A percentile compares a stretch with the other conserved stretches of the same genome.
Conservation (phyloP, 306 rosid species). For the Astragalus glycyphyllos region DNA sequence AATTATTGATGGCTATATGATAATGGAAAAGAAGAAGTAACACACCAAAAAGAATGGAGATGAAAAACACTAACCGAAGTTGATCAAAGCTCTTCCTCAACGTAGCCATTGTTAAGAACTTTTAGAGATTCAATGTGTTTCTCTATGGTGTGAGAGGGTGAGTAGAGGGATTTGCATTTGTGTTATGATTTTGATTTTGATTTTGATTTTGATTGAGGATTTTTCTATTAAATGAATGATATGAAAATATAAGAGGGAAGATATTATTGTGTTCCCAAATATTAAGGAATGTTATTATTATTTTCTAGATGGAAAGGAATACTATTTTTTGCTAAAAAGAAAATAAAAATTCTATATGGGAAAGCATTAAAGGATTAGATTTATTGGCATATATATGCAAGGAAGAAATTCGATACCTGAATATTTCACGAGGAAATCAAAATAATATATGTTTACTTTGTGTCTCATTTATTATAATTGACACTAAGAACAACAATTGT, state of each 20-base stretch:
- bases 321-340: too few species aligned
- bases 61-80: slow-evolving; percentile 54
- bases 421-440: too few species aligned
- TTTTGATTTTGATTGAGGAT: neutral
- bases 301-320: too few species aligned
- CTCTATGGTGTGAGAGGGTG: neutral
- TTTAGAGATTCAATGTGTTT: neutral
- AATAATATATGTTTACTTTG: too few species aligned
- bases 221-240: slow-evolving; percentile 14
- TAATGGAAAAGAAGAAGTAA: slow-evolving; percentile 47
- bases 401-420: too few species aligned
- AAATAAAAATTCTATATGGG: too few species aligned
- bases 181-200: neutral
- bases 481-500: too few species aligned
- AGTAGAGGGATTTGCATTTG: neutral
- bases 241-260: slow-evolving; percentile 5
- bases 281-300: neutral
- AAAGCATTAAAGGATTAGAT: too few species aligned
- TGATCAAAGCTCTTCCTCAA: slow-evolving; percentile 40
- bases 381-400: too few species aligned
- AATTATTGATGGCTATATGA: slow-evolving; percentile 29
- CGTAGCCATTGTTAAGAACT: slow-evolving; percentile 3
- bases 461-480: too few species aligned
- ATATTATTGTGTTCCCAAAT: neutral
- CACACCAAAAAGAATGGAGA: slow-evolving; percentile 33